Percentiles rank a stretch among this genome's conserved stretches.
phyloP scores from a whole-genome alignment of 1,284 basidiomycete genomes.

The Fomitopsis palustris region DNA sequence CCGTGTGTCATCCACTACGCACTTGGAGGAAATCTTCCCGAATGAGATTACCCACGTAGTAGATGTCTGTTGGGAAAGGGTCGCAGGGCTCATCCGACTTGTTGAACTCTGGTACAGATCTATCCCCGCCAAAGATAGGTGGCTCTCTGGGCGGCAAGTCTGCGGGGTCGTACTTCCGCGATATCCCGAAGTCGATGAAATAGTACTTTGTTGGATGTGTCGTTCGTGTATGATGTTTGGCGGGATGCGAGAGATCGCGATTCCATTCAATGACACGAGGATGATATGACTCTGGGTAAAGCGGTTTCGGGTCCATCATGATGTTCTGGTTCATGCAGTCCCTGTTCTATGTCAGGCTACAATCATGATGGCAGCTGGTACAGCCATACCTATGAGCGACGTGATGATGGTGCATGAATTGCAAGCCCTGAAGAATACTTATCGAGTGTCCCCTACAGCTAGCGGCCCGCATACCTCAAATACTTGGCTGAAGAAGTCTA shows the following conservation, averaged over 20 bases:
- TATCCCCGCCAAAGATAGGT: conserved; percentile 19
- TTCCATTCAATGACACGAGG: conserved; percentile 13
- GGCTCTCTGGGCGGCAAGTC: conserved; percentile 5
- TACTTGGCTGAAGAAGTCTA: conserved; percentile 25
- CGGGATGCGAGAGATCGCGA: conserved; percentile 18
- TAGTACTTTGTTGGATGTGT: conserved; percentile 29
- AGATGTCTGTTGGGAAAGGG: conserved; percentile 28
- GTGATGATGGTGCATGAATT: conserved; percentile 16
- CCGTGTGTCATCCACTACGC: not conserved
- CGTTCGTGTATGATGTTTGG: conserved; percentile 29
- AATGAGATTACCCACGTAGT: conserved; percentile 27
- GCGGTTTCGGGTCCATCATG: conserved; percentile 33
- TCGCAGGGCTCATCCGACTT: conserved; percentile 11
- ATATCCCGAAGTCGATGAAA: conserved; percentile 35
- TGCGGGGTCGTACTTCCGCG: conserved; percentile 19
- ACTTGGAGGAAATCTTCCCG: conserved; percentile 24
- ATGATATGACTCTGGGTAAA: conserved; percentile 29
- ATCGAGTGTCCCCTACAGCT: not conserved
- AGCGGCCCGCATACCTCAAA: conserved; percentile 18
- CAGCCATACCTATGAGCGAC: conserved; percentile 16
- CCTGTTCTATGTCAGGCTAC: conserved; percentile 20
- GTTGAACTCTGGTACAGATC: conserved; percentile 23
- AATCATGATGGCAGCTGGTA: not conserved
- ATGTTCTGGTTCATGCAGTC: conserved; percentile 37
- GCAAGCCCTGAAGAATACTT: conserved; percentile 11